Evolutionary conservation across 2,329 filamentous ascomycete genomes (phyloP).

Genomic region (Hymenoscyphus fraxineus): DNA sequence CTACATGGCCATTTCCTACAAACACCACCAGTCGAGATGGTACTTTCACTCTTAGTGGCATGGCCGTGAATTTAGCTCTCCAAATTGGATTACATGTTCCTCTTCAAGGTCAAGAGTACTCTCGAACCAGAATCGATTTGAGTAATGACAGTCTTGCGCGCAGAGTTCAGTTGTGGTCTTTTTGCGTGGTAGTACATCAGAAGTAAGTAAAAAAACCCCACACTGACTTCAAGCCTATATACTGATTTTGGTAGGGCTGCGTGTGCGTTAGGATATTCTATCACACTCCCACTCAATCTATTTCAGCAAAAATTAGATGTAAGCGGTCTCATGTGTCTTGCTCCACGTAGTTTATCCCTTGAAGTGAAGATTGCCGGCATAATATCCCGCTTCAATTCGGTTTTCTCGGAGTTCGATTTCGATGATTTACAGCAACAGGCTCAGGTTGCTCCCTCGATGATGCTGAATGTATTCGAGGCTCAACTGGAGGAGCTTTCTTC

Average conservation of each 20-base stretch:
- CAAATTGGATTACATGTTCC: constrained; percentile 19
- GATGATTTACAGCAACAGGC: constrained; percentile 14
- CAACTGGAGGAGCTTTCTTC: constrained; percentile 12
- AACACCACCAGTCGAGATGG: constrained; percentile 16
- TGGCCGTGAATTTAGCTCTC: constrained; percentile 16
- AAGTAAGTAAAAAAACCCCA: constrained; percentile 9
- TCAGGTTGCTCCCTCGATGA: constrained; percentile 15
- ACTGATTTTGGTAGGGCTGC: constrained; percentile 11
- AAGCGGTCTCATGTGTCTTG: constrained; percentile 9
- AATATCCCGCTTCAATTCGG: constrained; percentile 13
- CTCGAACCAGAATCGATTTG: constrained; percentile 13
- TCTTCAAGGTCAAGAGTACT: constrained; percentile 17
- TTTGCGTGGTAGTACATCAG: constrained; percentile 17
- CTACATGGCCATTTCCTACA: constrained; percentile 16
- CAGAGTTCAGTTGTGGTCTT: constrained; percentile 16
- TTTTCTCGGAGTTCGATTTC: constrained; percentile 15
- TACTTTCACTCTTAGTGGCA: constrained; percentile 15
- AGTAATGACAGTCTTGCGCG: constrained; percentile 11
- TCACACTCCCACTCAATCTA: constrained; percentile 14
- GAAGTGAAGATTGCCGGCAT: constrained; percentile 15
- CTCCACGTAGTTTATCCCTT: constrained; percentile 9
- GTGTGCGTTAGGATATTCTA: constrained; percentile 16
- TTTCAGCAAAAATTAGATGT: constrained; percentile 14
- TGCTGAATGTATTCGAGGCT: constrained; percentile 17
- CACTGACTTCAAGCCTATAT: neutral